Evolutionary conservation across 2,329 filamentous ascomycete species (phyloP).

Genomic region (Macrophomina tecta): DNA sequence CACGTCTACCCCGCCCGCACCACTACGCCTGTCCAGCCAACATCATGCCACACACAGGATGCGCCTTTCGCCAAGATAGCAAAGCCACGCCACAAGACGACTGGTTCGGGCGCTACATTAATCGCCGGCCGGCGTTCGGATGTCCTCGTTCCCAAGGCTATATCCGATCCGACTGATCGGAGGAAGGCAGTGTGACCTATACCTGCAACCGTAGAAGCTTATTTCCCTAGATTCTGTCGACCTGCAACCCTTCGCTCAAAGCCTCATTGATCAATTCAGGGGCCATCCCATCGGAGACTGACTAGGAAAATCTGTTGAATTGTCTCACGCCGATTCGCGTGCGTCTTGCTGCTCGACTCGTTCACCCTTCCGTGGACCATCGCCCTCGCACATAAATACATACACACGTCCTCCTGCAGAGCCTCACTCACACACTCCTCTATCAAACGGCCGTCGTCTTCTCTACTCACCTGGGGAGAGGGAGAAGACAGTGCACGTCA

Average conservation of each 20-base stretch:
- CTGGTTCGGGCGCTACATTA: neutral
- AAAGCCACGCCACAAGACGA: neutral
- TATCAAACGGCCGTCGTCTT: too few relatives aligned
- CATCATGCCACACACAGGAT: neutral
- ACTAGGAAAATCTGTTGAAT: too few relatives aligned
- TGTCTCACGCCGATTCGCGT: too few relatives aligned
- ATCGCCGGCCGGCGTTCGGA: slow-evolving; percentile 2
- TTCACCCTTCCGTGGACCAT: too few relatives aligned
- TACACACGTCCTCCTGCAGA: too few relatives aligned
- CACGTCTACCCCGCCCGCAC: slow-evolving; percentile 12
- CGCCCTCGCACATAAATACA: too few relatives aligned
- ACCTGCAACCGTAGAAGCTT: neutral
- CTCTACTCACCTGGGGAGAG: too few relatives aligned
- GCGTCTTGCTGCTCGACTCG: too few relatives aligned
- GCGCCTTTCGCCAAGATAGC: neutral
- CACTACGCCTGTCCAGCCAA: neutral
- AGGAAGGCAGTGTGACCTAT: neutral
- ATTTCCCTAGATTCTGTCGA: slow-evolving; percentile 5
- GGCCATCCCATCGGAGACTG: too few relatives aligned
- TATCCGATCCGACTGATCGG: slow-evolving; percentile 12
- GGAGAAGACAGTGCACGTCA: too few relatives aligned
- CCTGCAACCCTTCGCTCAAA: neutral
- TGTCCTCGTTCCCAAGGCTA: neutral
- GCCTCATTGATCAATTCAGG: neutral
- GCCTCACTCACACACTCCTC: too few relatives aligned